These are phyloP conservation scores for Nematodospora valgi DNA, from an alignment of 805 yeast genomes.

Conservation along the genomic window DNA sequence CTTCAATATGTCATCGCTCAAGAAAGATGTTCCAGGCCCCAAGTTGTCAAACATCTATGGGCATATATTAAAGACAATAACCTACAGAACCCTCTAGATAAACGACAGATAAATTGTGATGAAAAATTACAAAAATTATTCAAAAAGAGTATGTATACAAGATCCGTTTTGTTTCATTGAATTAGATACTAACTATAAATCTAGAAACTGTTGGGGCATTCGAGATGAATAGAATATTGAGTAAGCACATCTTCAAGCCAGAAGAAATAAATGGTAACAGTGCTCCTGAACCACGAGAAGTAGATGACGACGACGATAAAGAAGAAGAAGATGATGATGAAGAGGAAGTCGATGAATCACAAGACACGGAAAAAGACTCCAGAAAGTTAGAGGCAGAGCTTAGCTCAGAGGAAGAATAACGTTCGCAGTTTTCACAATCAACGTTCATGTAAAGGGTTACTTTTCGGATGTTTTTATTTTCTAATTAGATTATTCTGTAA, in stretches of 20 bases:
- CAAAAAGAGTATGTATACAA: constrained; percentile 46
- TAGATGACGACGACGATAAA: constrained; percentile 3
- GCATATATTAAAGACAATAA: constrained; percentile 58
- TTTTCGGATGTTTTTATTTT: too few species aligned
- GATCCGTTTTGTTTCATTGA: background rate
- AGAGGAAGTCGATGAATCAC: constrained; percentile 6
- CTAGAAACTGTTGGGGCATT: constrained; percentile 52
- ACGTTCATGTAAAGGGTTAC: too few species aligned
- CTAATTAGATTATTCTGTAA: too few species aligned
- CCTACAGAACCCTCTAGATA: constrained; percentile 66
- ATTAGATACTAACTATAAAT: constrained; percentile 12
- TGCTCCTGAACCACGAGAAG: background rate
- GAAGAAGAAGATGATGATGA: constrained; percentile 11
- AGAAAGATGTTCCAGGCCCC: constrained; percentile 55
- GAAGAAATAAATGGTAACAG: constrained; percentile 18
- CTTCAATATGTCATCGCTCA: constrained; percentile 46
- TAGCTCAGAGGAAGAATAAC: constrained; percentile 6
- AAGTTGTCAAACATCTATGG: constrained; percentile 70
- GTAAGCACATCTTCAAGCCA: constrained; percentile 45
- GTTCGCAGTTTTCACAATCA: too few species aligned
- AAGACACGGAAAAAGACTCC: background rate
- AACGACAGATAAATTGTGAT: constrained; percentile 63
- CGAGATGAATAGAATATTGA: constrained; percentile 52
- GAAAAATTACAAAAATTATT: constrained; percentile 53
- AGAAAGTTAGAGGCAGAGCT: background rate